Base-by-base conservation (phyloP, 805 yeast species). In the Cyberlindnera maritima region DNA sequence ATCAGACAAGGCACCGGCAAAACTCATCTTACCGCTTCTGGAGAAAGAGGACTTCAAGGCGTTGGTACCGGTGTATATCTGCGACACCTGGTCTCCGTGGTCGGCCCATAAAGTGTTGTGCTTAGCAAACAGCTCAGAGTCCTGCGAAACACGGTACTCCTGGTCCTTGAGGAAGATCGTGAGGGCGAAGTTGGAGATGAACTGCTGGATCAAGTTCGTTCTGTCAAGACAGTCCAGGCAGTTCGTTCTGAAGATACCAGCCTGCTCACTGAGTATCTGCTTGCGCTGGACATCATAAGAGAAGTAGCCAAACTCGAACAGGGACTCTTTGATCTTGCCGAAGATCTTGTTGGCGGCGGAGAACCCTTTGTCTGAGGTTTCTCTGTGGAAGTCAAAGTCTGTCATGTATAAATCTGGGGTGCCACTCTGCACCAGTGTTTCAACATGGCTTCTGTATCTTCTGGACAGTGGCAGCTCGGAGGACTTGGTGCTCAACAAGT, bases 1-100 rank as follows among this genome's bases (percentile, higher is more conserved):
- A 68, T 94, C 99, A 0, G 96, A 86, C n/a, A 94, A 67, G 0
- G 97, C 97, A 31, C 98, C 97, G 0, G 98, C 98, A 45, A 94
- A 69, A 37, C 92, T 89, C 97, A 91, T 90, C 60, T 91, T 92
- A 20, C 99, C 99, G 25, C 88, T 83, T 62, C 99, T 78, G 2
- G 98, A 88, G 61, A 86, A 94, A 4, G 97, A 89, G 0, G 97
- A 88, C 65, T 94, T 94, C 52, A 94, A 73, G 0, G 99, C 99
- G 50, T 96, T 96, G 0, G 99, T 94, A 25, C 99, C 98, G 0
- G 99, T 92, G 66, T 94, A 94, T 15, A 94, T 92, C 63, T 88
- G 95, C 2, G 97, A 88, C 4, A 94, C 83, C 55, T 89, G 96
- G 65, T 94, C 99, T 47, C 99, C 99, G 65, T 94, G 94, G 64